Percentiles rank a stretch among this genome's conserved stretches.
Evolutionary conservation across 345 rosid species (phyloP).

Genomic region (Camelina laxa): DNA sequence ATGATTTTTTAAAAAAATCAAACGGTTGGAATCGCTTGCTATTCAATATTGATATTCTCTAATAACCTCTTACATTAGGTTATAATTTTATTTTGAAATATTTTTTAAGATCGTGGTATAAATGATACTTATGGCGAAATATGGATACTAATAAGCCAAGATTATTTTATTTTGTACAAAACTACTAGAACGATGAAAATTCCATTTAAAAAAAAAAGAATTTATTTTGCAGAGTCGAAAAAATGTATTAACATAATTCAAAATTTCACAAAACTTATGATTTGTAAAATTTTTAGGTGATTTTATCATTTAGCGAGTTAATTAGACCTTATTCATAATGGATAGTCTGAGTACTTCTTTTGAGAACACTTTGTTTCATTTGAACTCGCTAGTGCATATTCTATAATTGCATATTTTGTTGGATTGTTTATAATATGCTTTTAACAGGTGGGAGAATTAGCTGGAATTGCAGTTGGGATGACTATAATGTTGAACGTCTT

Average conservation of each 20-base stretch:
- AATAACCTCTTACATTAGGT: background rate
- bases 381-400: background rate
- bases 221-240: background rate
- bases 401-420: background rate
- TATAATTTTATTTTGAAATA: background rate
- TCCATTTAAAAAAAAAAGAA: background rate
- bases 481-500: conserved; percentile 63
- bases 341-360: background rate
- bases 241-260: background rate
- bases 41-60: background rate
- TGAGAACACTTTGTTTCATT: background rate
- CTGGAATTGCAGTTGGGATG: conserved; percentile 69
- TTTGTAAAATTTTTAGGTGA: background rate
- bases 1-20: background rate
- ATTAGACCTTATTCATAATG: background rate
- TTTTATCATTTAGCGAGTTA: background rate
- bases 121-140: background rate
- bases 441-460: conserved; percentile 51
- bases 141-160: background rate
- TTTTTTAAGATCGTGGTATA: background rate
- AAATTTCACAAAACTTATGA: background rate
- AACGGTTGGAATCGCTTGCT: background rate
- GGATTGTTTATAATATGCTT: background rate
- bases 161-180: background rate
- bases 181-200: background rate